Evolutionary conservation across 768 basidiomycete genomes (phyloP).

Genomic region (Gymnopilus junonius): DNA sequence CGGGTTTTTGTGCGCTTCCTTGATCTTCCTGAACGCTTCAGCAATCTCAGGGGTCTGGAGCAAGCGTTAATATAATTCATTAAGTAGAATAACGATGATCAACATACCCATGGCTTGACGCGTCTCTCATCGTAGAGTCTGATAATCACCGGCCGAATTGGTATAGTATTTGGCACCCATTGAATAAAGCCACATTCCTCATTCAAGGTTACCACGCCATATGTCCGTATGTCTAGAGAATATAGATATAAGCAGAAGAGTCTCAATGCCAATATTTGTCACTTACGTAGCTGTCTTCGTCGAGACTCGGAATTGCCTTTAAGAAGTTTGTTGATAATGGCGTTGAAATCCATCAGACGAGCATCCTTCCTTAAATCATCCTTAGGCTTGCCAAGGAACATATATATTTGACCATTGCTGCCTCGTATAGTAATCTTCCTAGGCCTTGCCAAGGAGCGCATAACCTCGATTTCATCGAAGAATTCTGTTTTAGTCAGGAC

Average conservation of each 20-base stretch:
- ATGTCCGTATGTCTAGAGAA: slow-evolving; percentile 87
- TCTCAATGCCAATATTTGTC: background rate
- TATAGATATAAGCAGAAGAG: background rate
- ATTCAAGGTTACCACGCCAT: slow-evolving; percentile 97
- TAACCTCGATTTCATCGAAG: slow-evolving; percentile 83
- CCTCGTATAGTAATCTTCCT: slow-evolving; percentile 88
- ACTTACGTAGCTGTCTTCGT: slow-evolving; percentile 85
- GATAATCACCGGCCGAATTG: slow-evolving; percentile 75
- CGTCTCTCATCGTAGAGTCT: slow-evolving; percentile 62
- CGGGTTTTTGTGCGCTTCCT: slow-evolving; percentile 32
- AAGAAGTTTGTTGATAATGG: slow-evolving; percentile 95
- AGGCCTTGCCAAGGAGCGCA: slow-evolving; percentile 90
- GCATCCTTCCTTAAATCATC: slow-evolving; percentile 98
- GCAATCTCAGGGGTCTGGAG: slow-evolving; percentile 39
- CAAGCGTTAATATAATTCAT: background rate
- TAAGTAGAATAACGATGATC: background rate
- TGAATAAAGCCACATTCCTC: slow-evolving; percentile 98
- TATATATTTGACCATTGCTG: slow-evolving; percentile 82
- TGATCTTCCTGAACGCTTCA: slow-evolving; percentile 53
- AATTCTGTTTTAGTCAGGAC: slow-evolving; percentile 54
- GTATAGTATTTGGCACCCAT: slow-evolving; percentile 95
- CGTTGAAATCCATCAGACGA: slow-evolving; percentile 96
- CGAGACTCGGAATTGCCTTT: slow-evolving; percentile 95
- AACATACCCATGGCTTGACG: slow-evolving; percentile 45
- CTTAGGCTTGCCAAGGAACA: slow-evolving; percentile 95